Percentiles rank a stretch among this genome's conserved stretches.
Evolutionary conservation across 116 monocot species (phyloP).

Genomic region (Cymodocea nodosa): DNA sequence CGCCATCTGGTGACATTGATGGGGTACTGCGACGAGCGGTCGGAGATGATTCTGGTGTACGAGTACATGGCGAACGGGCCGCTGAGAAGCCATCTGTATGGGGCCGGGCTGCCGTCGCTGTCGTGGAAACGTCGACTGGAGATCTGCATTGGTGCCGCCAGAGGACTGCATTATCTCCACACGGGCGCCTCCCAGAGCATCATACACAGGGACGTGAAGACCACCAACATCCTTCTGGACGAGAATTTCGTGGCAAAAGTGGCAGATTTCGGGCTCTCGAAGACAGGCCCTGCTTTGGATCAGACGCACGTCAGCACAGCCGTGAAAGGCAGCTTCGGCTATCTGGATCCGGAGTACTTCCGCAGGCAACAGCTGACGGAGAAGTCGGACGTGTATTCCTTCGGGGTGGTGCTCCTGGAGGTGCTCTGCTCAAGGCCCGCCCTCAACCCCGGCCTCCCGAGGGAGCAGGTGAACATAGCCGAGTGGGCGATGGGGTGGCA

Average conservation of each 20-base stretch:
- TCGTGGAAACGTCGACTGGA: constrained; percentile 48
- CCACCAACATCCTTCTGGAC: constrained; percentile 60
- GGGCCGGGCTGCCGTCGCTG: constrained; percentile 33
- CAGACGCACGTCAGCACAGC: constrained; percentile 66
- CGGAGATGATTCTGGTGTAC: constrained; percentile 67
- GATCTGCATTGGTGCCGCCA: constrained; percentile 58
- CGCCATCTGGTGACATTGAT: constrained; percentile 57
- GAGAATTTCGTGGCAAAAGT: constrained; percentile 54
- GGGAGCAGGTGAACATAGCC: constrained; percentile 31
- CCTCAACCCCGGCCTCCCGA: constrained; percentile 53
- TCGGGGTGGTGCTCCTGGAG: constrained; percentile 72
- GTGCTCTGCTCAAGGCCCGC: constrained; percentile 54
- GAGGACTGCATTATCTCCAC: constrained; percentile 59
- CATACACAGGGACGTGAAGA: constrained; percentile 66
- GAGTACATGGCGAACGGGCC: constrained; percentile 75
- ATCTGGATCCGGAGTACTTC: constrained; percentile 63
- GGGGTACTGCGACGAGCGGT: constrained; percentile 48
- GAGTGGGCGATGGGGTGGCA: constrained; percentile 13
- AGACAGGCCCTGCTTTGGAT: constrained; percentile 52
- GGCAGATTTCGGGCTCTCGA: constrained; percentile 57
- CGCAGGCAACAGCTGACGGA: constrained; percentile 22
- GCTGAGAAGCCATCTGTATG: constrained; percentile 54
- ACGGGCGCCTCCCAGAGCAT: constrained; percentile 57
- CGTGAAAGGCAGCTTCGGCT: constrained; percentile 3
- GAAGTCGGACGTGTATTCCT: constrained; percentile 48